Base-by-base conservation (phyloP, 129 eudicot genomes). In the Lactuca saligna region DNA sequence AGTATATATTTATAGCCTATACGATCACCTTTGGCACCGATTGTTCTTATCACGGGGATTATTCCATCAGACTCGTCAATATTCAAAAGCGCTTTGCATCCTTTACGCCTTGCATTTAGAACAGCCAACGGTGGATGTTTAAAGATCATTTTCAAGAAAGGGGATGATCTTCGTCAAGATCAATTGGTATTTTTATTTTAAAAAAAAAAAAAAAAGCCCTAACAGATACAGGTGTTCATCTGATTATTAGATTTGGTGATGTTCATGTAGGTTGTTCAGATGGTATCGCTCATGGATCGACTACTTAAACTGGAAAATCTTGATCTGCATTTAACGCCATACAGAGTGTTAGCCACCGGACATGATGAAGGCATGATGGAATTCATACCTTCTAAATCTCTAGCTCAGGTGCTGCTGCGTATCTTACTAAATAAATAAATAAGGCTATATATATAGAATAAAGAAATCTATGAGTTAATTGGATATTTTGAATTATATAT, bases 161-260 rank as follows among this genome's bases (percentile, higher is more conserved):
- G 99, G 66, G 99, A 94, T 62, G 99, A 94, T 73, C 95, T 94
- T 72, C 91, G 99, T 76, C 99, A 94, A 87, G 99, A 94, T 75
- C 99, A 94, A 74, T 66, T 94, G 99, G 99, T 94, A 85, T 34
- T 5, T 34, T 34, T n/a, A n/a, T n/a, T n/a, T n/a, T n/a, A n/a
- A n/a, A 20, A 20, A 20, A 20, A 20, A 20, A 20, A 20, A 20
- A 20, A 68, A 57, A n/a, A 54, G 44, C 17, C 32, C 7, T 4
- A 17, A 14, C 51, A n/a, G 68, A 50, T 25, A 25, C 29, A 25
- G 1, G 29, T 25, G 29, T 1, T 0, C 29, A 25, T 25, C 29
- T 25, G 2, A 25, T 25, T 25, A 25, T 25, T 25, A 25, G 2
- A 25, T 25, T 1, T 25, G 29, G 29, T 60, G 9, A 56, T 66